Percentiles rank a stretch among this genome's conserved stretches.
Conservation (phyloP, 2,329 filamentous ascomycete genomes). For the Aspergillus fructus region DNA sequence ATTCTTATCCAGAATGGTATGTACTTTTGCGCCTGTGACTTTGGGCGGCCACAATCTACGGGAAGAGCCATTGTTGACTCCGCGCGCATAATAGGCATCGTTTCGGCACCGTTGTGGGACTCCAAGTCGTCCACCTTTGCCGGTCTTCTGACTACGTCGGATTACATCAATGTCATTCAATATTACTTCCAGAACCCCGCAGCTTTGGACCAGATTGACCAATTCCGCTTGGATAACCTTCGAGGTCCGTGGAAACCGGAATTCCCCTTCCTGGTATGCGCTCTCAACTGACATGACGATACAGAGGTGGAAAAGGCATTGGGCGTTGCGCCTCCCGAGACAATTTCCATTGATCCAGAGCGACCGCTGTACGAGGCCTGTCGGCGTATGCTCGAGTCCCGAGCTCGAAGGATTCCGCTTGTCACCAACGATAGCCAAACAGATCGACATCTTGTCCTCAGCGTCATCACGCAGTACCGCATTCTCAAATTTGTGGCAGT, state of each 20-base stretch:
- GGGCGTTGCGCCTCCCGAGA: conserved; percentile 86
- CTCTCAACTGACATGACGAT: neutral
- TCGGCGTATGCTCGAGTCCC: conserved; percentile 87
- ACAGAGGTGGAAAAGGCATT: conserved; percentile 93
- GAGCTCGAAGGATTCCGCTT: conserved; percentile 88
- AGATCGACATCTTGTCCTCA: conserved; percentile 85
- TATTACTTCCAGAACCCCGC: conserved; percentile 98
- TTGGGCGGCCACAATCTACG: neutral
- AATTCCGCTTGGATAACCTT: conserved; percentile 88
- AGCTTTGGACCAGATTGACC: conserved; percentile 83
- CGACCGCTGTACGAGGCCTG: conserved; percentile 92
- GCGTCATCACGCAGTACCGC: conserved; percentile 95
- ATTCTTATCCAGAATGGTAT: conserved; percentile 94
- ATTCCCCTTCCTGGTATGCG: neutral
- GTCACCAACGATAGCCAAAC: conserved; percentile 95
- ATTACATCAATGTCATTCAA: conserved; percentile 98
- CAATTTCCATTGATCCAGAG: conserved; percentile 90
- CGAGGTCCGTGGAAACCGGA: conserved; percentile 61
- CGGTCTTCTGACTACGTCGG: conserved; percentile 88
- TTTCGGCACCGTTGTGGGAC: conserved; percentile 96
- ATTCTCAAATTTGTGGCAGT: conserved; percentile 99
- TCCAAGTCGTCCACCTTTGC: conserved; percentile 90
- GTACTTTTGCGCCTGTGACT: conserved; percentile 17
- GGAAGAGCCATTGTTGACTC: conserved; percentile 18
- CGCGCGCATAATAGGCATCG: conserved; percentile 67